Evolutionary conservation across 2,329 filamentous ascomycete genomes (phyloP).

Genomic region (Microcera coccophila): DNA sequence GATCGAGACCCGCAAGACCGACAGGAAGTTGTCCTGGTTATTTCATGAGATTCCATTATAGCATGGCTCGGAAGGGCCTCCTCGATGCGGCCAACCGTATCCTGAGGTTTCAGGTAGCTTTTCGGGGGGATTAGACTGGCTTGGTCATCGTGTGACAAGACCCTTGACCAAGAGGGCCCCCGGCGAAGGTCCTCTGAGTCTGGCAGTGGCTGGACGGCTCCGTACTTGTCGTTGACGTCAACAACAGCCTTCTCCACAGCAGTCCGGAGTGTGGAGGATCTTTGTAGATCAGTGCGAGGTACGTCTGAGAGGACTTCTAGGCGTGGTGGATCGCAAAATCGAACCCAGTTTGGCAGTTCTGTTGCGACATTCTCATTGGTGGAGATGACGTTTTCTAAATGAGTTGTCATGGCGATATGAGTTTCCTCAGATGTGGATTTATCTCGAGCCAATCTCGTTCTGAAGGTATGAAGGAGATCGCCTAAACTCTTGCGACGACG

Average conservation of each 20-base stretch:
- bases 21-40: neutral
- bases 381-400: neutral
- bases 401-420: no score
- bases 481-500: slow-evolving; percentile 28
- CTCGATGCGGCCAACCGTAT: neutral
- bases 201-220: slow-evolving; percentile 4
- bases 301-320: slow-evolving; percentile 29
- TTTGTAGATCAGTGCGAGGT: slow-evolving; percentile 17
- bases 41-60: neutral
- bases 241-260: slow-evolving; percentile 30
- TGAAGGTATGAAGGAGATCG: slow-evolving; percentile 28
- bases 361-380: neutral
- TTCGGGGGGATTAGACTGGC: slow-evolving; percentile 3
- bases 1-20: neutral
- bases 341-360: neutral
- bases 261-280: slow-evolving; percentile 28
- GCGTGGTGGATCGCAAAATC: slow-evolving; percentile 19
- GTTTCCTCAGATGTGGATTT: slow-evolving; percentile 3
- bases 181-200: neutral
- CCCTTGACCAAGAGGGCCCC: neutral
- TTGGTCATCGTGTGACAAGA: neutral
- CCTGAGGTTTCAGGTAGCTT: slow-evolving; percentile 14
- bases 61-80: neutral
- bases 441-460: slow-evolving; percentile 25
- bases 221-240: slow-evolving; percentile 29